A percentile compares a stretch with the other conserved stretches of the same genome.
Evolutionary conservation across 352 stramenopile genomes (phyloP).

Genomic region (Phytopythium litorale): DNA sequence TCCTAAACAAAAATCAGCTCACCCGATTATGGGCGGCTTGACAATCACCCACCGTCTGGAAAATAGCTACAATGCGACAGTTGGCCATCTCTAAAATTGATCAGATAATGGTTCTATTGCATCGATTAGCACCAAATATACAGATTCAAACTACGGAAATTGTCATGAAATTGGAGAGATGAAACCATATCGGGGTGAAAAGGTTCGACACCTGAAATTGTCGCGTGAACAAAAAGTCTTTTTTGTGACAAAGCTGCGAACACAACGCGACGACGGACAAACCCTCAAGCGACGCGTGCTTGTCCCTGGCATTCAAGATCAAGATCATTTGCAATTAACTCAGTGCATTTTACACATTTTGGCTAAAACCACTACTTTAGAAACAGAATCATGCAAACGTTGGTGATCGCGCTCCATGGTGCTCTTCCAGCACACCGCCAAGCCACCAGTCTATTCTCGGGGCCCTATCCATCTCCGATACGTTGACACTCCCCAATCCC

Average conservation of each 20-base stretch:
- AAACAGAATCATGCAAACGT: not conserved
- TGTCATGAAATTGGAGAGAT: not conserved
- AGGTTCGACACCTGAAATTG: not conserved
- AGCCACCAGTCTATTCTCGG: not conserved
- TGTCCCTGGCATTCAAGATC: not conserved
- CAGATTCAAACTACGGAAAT: not conserved
- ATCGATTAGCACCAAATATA: not conserved
- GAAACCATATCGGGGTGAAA: not conserved
- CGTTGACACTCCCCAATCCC: too few relatives aligned
- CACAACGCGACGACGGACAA: not conserved
- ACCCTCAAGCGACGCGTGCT: not conserved
- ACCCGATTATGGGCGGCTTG: not conserved
- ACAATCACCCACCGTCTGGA: not conserved
- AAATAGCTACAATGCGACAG: not conserved
- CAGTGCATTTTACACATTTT: not conserved
- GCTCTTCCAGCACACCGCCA: not conserved
- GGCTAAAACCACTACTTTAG: not conserved
- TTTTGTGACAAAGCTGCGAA: conserved; percentile 1
- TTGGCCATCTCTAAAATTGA: not conserved
- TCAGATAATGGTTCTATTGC: not conserved
- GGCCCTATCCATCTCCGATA: not conserved
- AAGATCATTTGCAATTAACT: not conserved
- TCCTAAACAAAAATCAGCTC: not conserved
- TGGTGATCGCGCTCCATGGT: not conserved
- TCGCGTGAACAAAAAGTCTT: not conserved